Evolutionary conservation across 139 green algal species (phyloP).

Genomic region (Volvox reticuliferus): DNA sequence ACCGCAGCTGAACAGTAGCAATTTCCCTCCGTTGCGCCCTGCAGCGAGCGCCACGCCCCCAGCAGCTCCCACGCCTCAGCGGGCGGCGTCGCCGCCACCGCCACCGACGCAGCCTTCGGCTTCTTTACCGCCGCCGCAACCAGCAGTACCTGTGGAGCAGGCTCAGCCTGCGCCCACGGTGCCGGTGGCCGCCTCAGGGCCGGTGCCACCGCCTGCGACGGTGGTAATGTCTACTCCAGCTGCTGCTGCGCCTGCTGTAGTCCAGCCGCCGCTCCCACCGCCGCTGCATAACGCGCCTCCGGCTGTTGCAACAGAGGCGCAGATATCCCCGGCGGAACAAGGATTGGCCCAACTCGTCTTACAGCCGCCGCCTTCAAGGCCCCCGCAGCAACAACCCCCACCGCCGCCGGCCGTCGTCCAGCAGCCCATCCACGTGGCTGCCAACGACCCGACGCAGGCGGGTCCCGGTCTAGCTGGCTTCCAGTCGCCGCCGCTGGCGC

Average conservation of each 20-base stretch:
- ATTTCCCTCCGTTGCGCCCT: constrained; percentile 42
- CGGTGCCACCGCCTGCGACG: neutral
- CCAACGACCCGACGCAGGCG: neutral
- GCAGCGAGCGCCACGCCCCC: neutral
- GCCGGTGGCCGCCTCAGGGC: neutral
- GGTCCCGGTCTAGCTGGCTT: neutral
- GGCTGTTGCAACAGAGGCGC: neutral
- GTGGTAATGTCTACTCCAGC: neutral
- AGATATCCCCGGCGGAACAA: neutral
- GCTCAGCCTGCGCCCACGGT: neutral
- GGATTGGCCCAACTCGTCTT: neutral
- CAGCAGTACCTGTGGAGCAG: neutral
- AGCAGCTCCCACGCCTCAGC: neutral
- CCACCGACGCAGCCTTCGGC: neutral
- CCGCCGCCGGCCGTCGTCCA: neutral
- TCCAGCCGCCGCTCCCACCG: neutral
- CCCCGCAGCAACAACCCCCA: neutral
- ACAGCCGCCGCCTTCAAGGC: neutral
- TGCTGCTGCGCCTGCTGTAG: neutral
- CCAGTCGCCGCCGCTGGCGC: neutral
- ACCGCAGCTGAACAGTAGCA: constrained; percentile 45
- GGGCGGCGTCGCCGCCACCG: neutral
- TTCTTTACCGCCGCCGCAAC: neutral
- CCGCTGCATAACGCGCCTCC: neutral
- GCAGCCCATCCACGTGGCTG: neutral